Percentiles rank a stretch among this genome's conserved stretches.
These are phyloP conservation scores for Talaromyces funiculosus DNA, from an alignment of 2,329 filamentous ascomycete species.

Conservation along the genomic window DNA sequence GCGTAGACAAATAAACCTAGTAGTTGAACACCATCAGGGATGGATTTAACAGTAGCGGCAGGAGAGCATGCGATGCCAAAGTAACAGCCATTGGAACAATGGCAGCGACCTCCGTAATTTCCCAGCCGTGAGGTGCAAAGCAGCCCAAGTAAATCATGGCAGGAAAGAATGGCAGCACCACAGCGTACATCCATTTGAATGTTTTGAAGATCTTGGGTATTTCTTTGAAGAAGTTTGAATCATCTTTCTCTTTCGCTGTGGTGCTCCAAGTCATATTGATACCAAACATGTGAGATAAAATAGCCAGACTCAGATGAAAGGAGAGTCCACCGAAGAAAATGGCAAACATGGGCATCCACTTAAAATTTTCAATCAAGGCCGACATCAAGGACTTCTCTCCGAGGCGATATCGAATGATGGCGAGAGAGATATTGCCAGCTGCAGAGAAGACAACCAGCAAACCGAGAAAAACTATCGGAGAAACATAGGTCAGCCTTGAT, in stretches of 20 bases:
- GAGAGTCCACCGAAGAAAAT: conserved; percentile 69
- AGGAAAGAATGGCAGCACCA: conserved; percentile 19
- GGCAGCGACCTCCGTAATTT: conserved; percentile 28
- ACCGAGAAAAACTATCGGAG: conserved; percentile 18
- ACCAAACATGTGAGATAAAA: conserved; percentile 77
- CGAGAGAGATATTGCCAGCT: conserved; percentile 56
- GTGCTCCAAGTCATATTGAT: conserved; percentile 83
- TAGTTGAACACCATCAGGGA: conserved; percentile 22
- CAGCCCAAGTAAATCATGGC: conserved; percentile 26
- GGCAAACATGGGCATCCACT: conserved; percentile 58
- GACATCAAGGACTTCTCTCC: conserved; percentile 48
- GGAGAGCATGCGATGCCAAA: conserved; percentile 17
- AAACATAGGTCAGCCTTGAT: neutral
- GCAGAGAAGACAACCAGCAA: conserved; percentile 61
- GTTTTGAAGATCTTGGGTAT: conserved; percentile 70
- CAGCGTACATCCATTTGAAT: conserved; percentile 65
- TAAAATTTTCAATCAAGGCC: conserved; percentile 53
- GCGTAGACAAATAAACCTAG: conserved; percentile 7
- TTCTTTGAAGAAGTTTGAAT: conserved; percentile 80
- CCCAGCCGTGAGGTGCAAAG: conserved; percentile 33
- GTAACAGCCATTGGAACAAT: conserved; percentile 19
- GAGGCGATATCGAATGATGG: conserved; percentile 58
- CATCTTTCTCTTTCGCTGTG: conserved; percentile 68
- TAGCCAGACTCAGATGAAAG: conserved; percentile 72
- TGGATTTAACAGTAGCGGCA: conserved; percentile 19